These are phyloP conservation scores for Rhodotorula babjevae DNA, from an alignment of 768 basidiomycete species.

Conservation along the genomic window DNA sequence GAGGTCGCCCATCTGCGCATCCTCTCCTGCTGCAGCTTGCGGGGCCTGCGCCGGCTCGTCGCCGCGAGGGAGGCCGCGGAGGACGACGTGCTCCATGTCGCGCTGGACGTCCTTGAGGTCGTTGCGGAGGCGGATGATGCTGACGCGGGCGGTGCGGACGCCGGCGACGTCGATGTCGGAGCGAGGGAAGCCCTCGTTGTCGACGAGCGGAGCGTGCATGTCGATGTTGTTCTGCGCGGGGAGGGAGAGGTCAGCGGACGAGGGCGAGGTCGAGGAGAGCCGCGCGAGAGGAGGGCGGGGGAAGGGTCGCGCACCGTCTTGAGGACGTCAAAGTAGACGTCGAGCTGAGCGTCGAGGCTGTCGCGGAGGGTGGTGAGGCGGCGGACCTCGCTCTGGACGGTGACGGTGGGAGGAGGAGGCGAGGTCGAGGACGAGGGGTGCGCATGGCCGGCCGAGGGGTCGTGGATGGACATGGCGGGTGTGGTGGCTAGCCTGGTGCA, in stretches of 20 bases:
- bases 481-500: no score
- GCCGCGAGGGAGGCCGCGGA: slow-evolving; percentile 49
- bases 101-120: slow-evolving; percentile 66
- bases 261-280: not conserved
- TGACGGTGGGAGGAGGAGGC: not conserved
- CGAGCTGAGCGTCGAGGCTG: slow-evolving; percentile 17
- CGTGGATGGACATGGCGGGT: slow-evolving; percentile 4
- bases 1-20: slow-evolving; percentile 17
- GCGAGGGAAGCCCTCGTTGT: slow-evolving; percentile 81
- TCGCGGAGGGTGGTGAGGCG: not conserved
- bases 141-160: slow-evolving; percentile 66
- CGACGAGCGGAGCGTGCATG: slow-evolving; percentile 71
- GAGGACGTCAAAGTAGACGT: slow-evolving; percentile 21
- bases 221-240: slow-evolving; percentile 54
- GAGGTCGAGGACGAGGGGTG: not conserved
- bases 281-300: no score
- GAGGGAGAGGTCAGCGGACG: no score
- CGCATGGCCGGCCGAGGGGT: not conserved
- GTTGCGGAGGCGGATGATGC: slow-evolving; percentile 75
- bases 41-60: slow-evolving; percentile 41
- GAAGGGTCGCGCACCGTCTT: not conserved
- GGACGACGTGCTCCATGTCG: slow-evolving; percentile 63
- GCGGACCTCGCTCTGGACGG: slow-evolving; percentile 10
- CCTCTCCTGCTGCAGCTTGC: slow-evolving; percentile 41
- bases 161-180: slow-evolving; percentile 73